These are phyloP conservation scores for Alternaria solani DNA, from an alignment of 2,329 filamentous ascomycete species.

Conservation along the genomic window DNA sequence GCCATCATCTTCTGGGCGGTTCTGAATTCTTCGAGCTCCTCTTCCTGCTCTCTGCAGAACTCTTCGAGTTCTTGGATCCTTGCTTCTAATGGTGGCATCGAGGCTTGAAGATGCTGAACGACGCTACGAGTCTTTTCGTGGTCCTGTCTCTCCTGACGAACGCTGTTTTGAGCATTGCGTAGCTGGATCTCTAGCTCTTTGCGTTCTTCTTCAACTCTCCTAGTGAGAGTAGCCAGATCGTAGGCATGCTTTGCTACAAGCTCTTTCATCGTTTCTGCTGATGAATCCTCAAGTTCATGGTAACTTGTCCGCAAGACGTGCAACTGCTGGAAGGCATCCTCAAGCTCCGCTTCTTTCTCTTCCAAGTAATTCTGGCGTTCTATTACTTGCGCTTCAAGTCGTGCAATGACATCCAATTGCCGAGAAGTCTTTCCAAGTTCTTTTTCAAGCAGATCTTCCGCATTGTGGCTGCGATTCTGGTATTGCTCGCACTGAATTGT, in stretches of 20 bases:
- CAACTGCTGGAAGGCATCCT: constrained; percentile 20
- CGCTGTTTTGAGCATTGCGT: constrained; percentile 18
- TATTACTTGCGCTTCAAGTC: constrained; percentile 28
- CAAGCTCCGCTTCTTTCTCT: constrained; percentile 28
- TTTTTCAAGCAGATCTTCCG: constrained; percentile 34
- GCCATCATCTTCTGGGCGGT: constrained; percentile 36
- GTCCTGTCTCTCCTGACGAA: constrained; percentile 9
- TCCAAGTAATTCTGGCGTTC: constrained; percentile 30
- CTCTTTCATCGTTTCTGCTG: constrained; percentile 24
- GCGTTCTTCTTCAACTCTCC: constrained; percentile 23
- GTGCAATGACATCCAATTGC: constrained; percentile 33
- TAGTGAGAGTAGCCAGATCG: constrained; percentile 23
- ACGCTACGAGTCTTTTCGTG: constrained; percentile 28
- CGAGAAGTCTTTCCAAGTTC: constrained; percentile 22
- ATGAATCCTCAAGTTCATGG: constrained; percentile 30
- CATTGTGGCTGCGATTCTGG: constrained; percentile 33
- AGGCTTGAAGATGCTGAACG: constrained; percentile 24
- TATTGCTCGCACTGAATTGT: constrained; percentile 43
- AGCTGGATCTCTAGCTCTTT: constrained; percentile 30
- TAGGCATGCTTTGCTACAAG: constrained; percentile 27
- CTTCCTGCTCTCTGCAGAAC: constrained; percentile 39
- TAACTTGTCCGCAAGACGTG: constrained; percentile 28
- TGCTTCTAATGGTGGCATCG: constrained; percentile 28
- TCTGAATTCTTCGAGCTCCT: constrained; percentile 38
- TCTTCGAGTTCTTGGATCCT: constrained; percentile 38